Conservation (phyloP, 2,329 filamentous ascomycete species). For the Pyrenophora teres region DNA sequence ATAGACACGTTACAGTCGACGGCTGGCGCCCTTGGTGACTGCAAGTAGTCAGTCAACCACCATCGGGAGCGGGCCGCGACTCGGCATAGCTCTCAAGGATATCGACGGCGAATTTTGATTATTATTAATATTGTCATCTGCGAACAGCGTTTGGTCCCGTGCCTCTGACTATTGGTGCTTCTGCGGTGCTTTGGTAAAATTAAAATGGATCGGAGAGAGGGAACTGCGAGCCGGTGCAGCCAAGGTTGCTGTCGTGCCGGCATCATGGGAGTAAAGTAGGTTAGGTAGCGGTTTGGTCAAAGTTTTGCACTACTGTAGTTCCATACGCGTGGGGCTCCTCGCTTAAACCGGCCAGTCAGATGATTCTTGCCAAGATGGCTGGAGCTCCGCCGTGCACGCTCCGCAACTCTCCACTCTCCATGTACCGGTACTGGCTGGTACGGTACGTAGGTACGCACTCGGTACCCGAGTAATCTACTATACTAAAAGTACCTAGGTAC, state of each 20-base stretch:
- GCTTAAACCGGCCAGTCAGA: constrained; percentile 6
- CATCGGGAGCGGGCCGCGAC: constrained; percentile 14
- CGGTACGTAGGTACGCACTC: too few relatives aligned
- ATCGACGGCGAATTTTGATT: background rate
- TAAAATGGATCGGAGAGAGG: background rate
- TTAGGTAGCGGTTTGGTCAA: constrained; percentile 8
- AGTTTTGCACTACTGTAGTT: constrained; percentile 14
- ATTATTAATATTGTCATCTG: too few relatives aligned
- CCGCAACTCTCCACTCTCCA: background rate
- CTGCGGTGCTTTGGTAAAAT: background rate
- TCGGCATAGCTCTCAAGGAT: constrained; percentile 15
- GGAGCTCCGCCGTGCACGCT: background rate
- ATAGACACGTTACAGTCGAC: constrained; percentile 20
- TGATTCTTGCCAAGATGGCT: background rate
- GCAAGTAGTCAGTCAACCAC: background rate
- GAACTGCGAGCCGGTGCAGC: background rate
- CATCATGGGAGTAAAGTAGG: constrained; percentile 1
- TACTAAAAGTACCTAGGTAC: too few relatives aligned
- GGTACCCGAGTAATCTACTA: too few relatives aligned
- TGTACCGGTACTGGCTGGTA: too few relatives aligned
- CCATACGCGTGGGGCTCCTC: constrained; percentile 1
- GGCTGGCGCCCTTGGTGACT: constrained; percentile 6
- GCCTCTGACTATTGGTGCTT: background rate
- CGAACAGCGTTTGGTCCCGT: too few relatives aligned
- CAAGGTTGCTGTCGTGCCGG: constrained; percentile 8